These are phyloP conservation scores for Colletotrichum plurivorum DNA, from an alignment of 2,329 filamentous ascomycete genomes.

Conservation along the genomic window DNA sequence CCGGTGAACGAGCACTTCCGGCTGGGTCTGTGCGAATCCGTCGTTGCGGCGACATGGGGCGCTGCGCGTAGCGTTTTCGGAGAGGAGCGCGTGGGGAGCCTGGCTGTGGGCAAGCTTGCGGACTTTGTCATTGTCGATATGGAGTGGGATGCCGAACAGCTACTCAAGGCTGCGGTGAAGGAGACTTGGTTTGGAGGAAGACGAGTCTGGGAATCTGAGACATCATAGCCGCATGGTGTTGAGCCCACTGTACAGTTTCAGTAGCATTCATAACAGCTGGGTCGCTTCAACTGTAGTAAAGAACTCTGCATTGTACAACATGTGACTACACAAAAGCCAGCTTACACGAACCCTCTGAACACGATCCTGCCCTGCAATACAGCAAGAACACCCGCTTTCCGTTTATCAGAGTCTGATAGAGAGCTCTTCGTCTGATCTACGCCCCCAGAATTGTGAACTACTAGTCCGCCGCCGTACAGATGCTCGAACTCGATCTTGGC, in stretches of 20 bases:
- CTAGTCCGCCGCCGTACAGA: conserved; percentile 11
- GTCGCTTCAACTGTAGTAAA: too few relatives aligned
- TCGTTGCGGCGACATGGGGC: conserved; percentile 68
- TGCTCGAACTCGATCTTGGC: conserved; percentile 25
- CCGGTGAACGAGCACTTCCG: conserved; percentile 68
- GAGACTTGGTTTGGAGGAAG: conserved; percentile 69
- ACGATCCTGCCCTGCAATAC: not conserved
- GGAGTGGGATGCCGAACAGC: conserved; percentile 60
- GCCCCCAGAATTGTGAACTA: conserved; percentile 15
- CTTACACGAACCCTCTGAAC: not conserved
- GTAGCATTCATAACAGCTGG: not conserved
- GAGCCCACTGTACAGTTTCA: not conserved
- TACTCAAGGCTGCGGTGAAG: conserved; percentile 60
- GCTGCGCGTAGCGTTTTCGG: conserved; percentile 72
- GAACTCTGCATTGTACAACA: too few relatives aligned
- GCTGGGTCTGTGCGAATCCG: conserved; percentile 66
- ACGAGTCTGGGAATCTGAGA: conserved; percentile 50
- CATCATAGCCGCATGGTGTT: not conserved
- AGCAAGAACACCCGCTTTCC: conserved; percentile 8
- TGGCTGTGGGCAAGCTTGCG: conserved; percentile 67
- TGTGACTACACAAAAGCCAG: too few relatives aligned
- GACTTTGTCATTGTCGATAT: conserved; percentile 70
- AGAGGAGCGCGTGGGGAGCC: conserved; percentile 66
- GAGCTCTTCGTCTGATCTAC: not conserved
- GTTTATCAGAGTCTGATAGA: conserved; percentile 20